phyloP scores from a whole-genome alignment of 148 eudicot genomes.

The Persicaria tinctoria region DNA sequence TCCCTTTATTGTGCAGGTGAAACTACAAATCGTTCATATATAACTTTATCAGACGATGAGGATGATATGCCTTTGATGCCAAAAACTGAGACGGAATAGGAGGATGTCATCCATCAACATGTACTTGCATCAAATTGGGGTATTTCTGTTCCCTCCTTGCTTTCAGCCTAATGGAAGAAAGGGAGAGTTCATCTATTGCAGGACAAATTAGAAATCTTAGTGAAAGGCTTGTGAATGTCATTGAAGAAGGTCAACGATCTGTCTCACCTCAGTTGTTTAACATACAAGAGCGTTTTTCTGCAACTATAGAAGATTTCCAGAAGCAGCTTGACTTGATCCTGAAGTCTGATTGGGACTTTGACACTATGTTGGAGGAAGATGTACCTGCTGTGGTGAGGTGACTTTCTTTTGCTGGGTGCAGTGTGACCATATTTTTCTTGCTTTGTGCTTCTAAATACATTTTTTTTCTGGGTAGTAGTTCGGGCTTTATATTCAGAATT shows the following conservation, averaged over 20 bases:
- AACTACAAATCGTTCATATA: constrained; percentile 25
- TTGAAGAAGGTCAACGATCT: constrained; percentile 87
- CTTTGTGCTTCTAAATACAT: constrained; percentile 10
- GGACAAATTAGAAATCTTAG: constrained; percentile 77
- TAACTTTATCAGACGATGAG: constrained; percentile 22
- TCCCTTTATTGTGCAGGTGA: constrained; percentile 12
- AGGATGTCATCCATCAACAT: constrained; percentile 23
- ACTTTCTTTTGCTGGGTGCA: constrained; percentile 44
- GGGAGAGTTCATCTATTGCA: constrained; percentile 49
- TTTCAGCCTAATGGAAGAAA: constrained; percentile 54
- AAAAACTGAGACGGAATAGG: constrained; percentile 37
- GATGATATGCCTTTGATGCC: constrained; percentile 22
- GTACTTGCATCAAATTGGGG: constrained; percentile 33
- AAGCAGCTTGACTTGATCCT: constrained; percentile 88
- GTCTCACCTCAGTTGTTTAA: constrained; percentile 81
- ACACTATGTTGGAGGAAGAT: no score
- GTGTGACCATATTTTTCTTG: constrained; percentile 7
- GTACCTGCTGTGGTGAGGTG: constrained; percentile 99
- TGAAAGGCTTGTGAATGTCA: constrained; percentile 66
- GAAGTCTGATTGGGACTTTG: constrained; percentile 96
- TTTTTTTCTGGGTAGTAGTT: neutral
- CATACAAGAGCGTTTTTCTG: constrained; percentile 65
- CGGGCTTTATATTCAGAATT: neutral
- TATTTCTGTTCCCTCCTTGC: constrained; percentile 12
- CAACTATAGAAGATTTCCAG: constrained; percentile 82